Percentiles rank a stretch among this genome's conserved stretches.
Conservation (phyloP, 805 yeast species). For the Suhomyces pyralidae region DNA sequence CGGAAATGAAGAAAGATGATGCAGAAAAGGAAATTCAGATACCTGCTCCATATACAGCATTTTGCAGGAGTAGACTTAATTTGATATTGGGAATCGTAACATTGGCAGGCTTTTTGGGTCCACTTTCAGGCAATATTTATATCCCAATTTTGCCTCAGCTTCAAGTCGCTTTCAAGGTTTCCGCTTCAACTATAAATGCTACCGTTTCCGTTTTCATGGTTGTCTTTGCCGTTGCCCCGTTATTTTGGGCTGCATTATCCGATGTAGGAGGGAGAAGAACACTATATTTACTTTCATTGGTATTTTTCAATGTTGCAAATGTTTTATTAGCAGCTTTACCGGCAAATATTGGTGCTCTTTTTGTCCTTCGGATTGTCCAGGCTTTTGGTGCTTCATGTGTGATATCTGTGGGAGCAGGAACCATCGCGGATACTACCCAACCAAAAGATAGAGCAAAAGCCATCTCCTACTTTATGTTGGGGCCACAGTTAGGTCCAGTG, state of each 20-base stretch:
- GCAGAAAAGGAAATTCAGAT: background rate
- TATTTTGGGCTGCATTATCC: slow-evolving; percentile 55
- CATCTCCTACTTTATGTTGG: slow-evolving; percentile 35
- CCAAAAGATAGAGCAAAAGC: slow-evolving; percentile 30
- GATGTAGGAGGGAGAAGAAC: slow-evolving; percentile 49
- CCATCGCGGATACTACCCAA: slow-evolving; percentile 30
- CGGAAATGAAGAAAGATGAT: background rate
- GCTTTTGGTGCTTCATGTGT: slow-evolving; percentile 39
- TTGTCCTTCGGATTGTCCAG: slow-evolving; percentile 30
- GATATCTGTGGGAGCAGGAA: slow-evolving; percentile 36
- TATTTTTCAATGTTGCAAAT: slow-evolving; percentile 26
- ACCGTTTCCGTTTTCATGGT: slow-evolving; percentile 59
- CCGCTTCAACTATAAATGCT: slow-evolving; percentile 47
- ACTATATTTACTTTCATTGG: slow-evolving; percentile 24
- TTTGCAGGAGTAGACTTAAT: slow-evolving; percentile 26
- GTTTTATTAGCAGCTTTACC: slow-evolving; percentile 30
- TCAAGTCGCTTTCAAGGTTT: slow-evolving; percentile 37
- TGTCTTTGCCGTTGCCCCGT: slow-evolving; percentile 53
- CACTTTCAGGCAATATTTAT: slow-evolving; percentile 55
- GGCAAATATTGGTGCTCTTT: slow-evolving; percentile 27
- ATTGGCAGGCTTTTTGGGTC: slow-evolving; percentile 53
- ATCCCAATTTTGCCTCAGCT: slow-evolving; percentile 51
- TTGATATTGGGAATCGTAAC: slow-evolving; percentile 42
- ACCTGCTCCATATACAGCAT: slow-evolving; percentile 25
- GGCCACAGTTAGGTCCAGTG: slow-evolving; percentile 39